A percentile compares a stretch with the other conserved stretches of the same genome.
Evolutionary conservation across 164 flowering plant genomes (phyloP).

Genomic region (Magnolia changhungtana): DNA sequence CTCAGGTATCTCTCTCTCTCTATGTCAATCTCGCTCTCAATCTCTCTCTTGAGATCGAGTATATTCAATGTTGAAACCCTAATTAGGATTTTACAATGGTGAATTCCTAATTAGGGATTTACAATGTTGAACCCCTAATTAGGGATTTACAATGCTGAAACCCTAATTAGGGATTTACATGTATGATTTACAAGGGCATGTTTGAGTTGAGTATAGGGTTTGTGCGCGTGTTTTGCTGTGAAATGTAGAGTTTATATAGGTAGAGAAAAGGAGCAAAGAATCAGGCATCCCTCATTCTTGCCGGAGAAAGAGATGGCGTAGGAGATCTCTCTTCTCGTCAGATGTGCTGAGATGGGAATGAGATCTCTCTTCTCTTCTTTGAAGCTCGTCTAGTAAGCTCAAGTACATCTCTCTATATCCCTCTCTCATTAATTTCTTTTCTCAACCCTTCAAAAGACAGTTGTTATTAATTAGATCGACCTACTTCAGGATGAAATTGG

Average conservation of each 20-base stretch:
- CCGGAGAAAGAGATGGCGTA: not conserved
- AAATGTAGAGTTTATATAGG: not conserved
- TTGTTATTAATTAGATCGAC: too few relatives aligned
- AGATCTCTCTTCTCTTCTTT: not conserved
- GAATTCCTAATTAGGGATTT: too few relatives aligned
- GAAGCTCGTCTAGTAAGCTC: conserved; percentile 8
- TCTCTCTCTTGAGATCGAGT: too few relatives aligned
- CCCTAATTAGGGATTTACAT: too few relatives aligned
- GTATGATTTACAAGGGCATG: too few relatives aligned
- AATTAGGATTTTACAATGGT: too few relatives aligned
- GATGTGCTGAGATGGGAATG: conserved; percentile 7
- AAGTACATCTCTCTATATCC: not conserved
- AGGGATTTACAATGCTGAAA: too few relatives aligned
- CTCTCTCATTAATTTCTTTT: not conserved
- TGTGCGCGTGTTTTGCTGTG: not conserved
- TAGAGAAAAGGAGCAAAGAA: conserved; percentile 1
- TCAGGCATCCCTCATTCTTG: conserved; percentile 4
- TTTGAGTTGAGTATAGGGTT: not conserved
- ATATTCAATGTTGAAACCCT: too few relatives aligned
- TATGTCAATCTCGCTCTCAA: too few relatives aligned
- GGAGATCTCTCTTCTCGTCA: conserved; percentile 9
- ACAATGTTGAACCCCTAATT: too few relatives aligned
- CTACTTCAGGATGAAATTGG: too few relatives aligned
- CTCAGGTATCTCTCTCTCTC: too few relatives aligned
- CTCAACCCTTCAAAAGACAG: not conserved